These are phyloP conservation scores for Ophiostoma ips DNA, from an alignment of 2,329 filamentous ascomycete species.

Conservation along the genomic window DNA sequence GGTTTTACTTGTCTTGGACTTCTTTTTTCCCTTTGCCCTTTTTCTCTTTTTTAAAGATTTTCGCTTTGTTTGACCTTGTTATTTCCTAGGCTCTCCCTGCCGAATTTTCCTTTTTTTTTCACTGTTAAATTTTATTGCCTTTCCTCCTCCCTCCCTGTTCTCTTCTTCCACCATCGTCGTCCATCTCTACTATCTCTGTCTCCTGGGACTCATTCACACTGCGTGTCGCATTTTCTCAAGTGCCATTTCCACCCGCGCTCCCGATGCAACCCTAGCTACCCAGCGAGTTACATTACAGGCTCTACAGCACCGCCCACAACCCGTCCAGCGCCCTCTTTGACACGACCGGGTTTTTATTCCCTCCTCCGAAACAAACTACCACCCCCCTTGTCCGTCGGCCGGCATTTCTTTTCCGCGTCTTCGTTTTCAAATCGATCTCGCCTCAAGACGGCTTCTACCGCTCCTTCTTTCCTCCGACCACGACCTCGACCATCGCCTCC, in stretches of 20 bases:
- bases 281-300: background rate
- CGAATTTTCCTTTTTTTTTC: background rate
- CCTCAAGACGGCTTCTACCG: background rate
- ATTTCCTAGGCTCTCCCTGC: slow-evolving; percentile 9
- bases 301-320: too few species aligned
- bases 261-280: slow-evolving; percentile 6
- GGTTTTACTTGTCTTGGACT: slow-evolving; percentile 1
- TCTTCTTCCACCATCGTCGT: background rate
- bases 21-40: background rate
- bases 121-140: background rate
- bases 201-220: background rate
- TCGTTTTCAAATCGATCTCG: background rate
- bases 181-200: background rate
- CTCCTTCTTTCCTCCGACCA: background rate
- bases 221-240: slow-evolving; percentile 1
- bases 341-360: background rate
- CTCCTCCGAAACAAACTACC: slow-evolving; percentile 2
- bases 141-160: background rate
- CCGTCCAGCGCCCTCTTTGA: background rate
- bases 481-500: background rate
- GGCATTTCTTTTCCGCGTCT: background rate
- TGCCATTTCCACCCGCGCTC: slow-evolving; percentile 5
- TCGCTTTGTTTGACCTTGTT: background rate
- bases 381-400: background rate
- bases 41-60: background rate